Conservation (phyloP, 495 filamentous ascomycete genomes). For the Neurospora sp. region DNA sequence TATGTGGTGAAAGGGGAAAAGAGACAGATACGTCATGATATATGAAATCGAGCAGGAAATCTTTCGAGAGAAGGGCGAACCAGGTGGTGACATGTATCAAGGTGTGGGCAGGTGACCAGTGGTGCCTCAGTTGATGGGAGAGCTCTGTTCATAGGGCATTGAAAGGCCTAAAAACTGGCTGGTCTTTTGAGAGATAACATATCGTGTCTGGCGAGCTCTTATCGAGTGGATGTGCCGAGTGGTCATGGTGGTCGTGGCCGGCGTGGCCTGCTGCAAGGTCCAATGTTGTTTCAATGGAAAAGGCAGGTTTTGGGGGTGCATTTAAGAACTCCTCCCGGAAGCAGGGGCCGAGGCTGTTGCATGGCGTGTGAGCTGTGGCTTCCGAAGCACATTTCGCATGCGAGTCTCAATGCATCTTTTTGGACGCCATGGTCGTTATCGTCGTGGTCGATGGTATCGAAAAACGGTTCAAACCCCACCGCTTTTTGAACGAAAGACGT, state of each 20-base stretch:
- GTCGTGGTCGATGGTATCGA: not conserved
- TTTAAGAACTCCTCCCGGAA: not conserved
- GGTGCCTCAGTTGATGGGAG: not conserved
- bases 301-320: not conserved
- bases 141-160: not conserved
- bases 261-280: not conserved
- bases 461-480: not conserved
- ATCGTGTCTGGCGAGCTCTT: not conserved
- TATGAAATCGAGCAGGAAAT: not conserved
- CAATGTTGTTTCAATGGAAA: not conserved
- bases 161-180: not conserved
- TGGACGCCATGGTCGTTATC: not conserved
- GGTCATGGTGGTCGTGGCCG: not conserved
- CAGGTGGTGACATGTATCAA: not conserved
- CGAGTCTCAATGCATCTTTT: not conserved
- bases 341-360: not conserved
- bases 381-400: not conserved
- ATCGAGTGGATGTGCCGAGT: not conserved
- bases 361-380: not conserved
- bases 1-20: not conserved
- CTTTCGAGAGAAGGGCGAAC: not conserved
- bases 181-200: not conserved
- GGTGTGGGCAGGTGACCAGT: not conserved
- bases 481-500: not conserved
- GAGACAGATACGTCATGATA: not conserved